Percentiles rank a stretch among this genome's conserved stretches.
These are phyloP conservation scores for Melanogaster broomeanus DNA, from an alignment of 768 basidiomycete genomes.

Conservation along the genomic window DNA sequence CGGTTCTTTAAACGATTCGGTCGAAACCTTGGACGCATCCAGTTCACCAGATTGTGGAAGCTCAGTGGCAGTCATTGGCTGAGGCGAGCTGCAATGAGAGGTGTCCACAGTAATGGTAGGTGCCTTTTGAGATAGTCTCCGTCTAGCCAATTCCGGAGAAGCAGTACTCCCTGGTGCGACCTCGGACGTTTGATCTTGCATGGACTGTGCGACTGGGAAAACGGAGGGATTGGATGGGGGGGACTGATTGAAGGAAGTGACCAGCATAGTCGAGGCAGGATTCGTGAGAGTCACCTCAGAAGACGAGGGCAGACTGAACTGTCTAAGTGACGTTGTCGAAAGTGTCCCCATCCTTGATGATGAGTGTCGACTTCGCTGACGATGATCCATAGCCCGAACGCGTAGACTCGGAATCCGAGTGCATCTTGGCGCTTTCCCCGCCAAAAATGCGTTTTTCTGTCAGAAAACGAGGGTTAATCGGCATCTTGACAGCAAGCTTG, in stretches of 20 bases:
- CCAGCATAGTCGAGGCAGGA: slow-evolving; percentile 2
- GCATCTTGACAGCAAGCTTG: slow-evolving; percentile 36
- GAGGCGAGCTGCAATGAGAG: slow-evolving; percentile 4
- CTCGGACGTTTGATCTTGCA: slow-evolving; percentile 5
- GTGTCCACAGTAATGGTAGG: slow-evolving; percentile 4
- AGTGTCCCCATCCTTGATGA: slow-evolving; percentile 14
- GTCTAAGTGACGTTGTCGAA: slow-evolving; percentile 7
- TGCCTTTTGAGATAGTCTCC: slow-evolving; percentile 16
- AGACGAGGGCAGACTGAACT: slow-evolving; percentile 18
- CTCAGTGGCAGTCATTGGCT: slow-evolving; percentile 11
- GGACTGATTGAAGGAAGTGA: slow-evolving; percentile 8
- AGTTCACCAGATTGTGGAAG: slow-evolving; percentile 11
- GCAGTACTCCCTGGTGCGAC: slow-evolving; percentile 5
- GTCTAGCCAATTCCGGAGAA: slow-evolving; percentile 7
- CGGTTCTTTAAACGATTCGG: slow-evolving; percentile 45
- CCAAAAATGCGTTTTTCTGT: slow-evolving; percentile 27
- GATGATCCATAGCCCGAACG: slow-evolving; percentile 14
- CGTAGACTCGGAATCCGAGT: slow-evolving; percentile 19
- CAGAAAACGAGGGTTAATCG: slow-evolving; percentile 29
- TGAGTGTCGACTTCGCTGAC: slow-evolving; percentile 5
- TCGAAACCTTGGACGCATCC: slow-evolving; percentile 14
- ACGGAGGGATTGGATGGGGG: slow-evolving; percentile 16
- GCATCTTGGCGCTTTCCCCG: slow-evolving; percentile 16
- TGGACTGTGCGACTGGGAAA: slow-evolving; percentile 23
- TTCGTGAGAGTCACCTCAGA: slow-evolving; percentile 28